Base-by-base conservation (phyloP, 768 basidiomycete species). In the Calocybe indica region DNA sequence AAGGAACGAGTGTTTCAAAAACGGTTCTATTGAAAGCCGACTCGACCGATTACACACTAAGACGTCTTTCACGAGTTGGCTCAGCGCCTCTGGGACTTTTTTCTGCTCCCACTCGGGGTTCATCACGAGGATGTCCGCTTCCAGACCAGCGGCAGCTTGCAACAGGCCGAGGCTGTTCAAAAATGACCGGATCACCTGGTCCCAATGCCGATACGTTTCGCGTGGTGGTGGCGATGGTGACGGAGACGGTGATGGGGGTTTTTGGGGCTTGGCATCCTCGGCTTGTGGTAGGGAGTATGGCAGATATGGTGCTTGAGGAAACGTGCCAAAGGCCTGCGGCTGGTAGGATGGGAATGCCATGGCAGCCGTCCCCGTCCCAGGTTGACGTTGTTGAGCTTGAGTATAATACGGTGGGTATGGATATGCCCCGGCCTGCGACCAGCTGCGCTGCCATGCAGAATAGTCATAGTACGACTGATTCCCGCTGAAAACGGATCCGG, bases 91-190 rank as follows among this genome's bases (percentile, higher is more conserved):
- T 7, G 80, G 78, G 6, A 87, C 68, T n/a, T 65, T 70, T 48
- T 70, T 67, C 34, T 69, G 68, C 62, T 88, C 87, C 75, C 80
- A 85, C 1, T 78, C 76, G 0, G 72, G 58, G 51, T 80, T 88
- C 66, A 88, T 62, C n/a, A 86, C 73, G 5, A 88, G 58, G 67
- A 88, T 75, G 56, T 90, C 87, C n/a, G 71, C 63, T 53, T 85
- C 80, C 40, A 90, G 79, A 0, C 83, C 87, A 34, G 68, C 70
- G 38, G 80, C 55, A 0, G 84, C 71, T 56, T 88, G 82, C 1
- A 63, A 70, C 14, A 88, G 60, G 3, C 82, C 79, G 12, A 80
- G 68, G 38, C 74, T 67, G 10, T 62, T 58, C 51, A 88, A 58
- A 49, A 88, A 88, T 6, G 65, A 56, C 43, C 68, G 70, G 29